Percentiles rank a stretch among this genome's conserved stretches.
Evolutionary conservation across 306 rosid species (phyloP).

Genomic region (Gleditsia sinensis): DNA sequence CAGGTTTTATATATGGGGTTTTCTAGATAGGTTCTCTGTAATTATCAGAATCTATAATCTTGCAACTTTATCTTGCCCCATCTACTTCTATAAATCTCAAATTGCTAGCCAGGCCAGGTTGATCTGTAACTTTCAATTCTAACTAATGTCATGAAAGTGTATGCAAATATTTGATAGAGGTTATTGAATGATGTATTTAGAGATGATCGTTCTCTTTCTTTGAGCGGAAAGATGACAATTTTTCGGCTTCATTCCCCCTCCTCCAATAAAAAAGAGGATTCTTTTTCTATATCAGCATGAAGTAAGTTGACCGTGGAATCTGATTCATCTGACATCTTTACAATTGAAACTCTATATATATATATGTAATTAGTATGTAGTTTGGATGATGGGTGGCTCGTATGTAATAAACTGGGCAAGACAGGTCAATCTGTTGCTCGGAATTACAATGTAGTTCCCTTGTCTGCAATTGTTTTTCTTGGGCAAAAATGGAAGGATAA

Average conservation of each 20-base stretch:
- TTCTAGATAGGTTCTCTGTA: slow-evolving; percentile 41
- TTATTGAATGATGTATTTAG: too few relatives aligned
- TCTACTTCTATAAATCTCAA: slow-evolving; percentile 27
- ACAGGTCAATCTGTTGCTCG: background rate
- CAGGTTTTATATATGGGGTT: slow-evolving; percentile 36
- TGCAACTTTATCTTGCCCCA: slow-evolving; percentile 21
- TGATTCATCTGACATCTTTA: too few relatives aligned
- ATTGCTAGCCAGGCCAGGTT: background rate
- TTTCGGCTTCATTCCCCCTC: too few relatives aligned
- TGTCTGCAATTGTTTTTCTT: background rate
- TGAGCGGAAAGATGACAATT: background rate
- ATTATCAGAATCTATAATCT: slow-evolving; percentile 31
- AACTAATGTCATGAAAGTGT: background rate
- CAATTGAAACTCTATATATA: too few relatives aligned
- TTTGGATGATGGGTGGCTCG: too few relatives aligned
- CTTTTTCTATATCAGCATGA: background rate
- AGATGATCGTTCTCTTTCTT: too few relatives aligned
- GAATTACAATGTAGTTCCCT: background rate
- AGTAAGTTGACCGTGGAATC: too few relatives aligned
- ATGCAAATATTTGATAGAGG: background rate
- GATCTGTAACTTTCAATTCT: background rate
- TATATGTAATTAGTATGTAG: too few relatives aligned
- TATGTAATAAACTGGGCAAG: background rate
- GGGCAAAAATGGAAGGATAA: background rate
- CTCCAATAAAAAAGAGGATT: too few relatives aligned